Conservation (phyloP, 345 rosid genomes). For the Mercurialis annua region DNA sequence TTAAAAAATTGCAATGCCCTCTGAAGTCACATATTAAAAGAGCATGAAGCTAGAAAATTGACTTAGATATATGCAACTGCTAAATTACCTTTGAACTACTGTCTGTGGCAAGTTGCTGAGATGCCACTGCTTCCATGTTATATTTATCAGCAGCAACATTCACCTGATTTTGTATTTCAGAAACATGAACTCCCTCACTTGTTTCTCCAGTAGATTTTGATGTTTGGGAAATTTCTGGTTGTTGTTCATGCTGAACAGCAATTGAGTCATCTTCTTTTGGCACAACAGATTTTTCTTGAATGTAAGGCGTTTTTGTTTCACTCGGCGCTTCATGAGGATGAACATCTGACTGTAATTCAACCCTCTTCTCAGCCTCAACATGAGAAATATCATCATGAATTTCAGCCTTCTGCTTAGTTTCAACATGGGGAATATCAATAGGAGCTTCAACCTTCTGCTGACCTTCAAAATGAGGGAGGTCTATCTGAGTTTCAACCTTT, state of each 20-base stretch:
- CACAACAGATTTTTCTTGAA: constrained; percentile 35
- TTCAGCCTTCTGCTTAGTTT: constrained; percentile 11
- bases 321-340: constrained; percentile 33
- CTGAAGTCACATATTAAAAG: background rate
- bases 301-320: constrained; percentile 23
- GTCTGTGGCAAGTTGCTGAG: constrained; percentile 19
- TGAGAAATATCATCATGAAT: constrained; percentile 23
- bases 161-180: constrained; percentile 22
- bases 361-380: constrained; percentile 9
- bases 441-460: constrained; percentile 29
- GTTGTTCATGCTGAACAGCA: constrained; percentile 31
- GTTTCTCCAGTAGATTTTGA: constrained; percentile 33
- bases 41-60: background rate
- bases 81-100: constrained; percentile 44
- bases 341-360: constrained; percentile 9
- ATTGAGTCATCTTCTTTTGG: constrained; percentile 30
- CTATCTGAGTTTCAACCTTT: constrained; percentile 15
- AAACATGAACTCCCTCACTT: constrained; percentile 34
- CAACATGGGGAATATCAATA: constrained; percentile 17
- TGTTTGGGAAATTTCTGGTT: constrained; percentile 23
- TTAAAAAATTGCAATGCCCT: background rate
- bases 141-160: constrained; percentile 25
- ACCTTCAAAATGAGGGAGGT: constrained; percentile 14
- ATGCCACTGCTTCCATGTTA: constrained; percentile 18
- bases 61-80: background rate